Evolutionary conservation across 331 rosid species (phyloP).

Genomic region (Dryas integrifolia): DNA sequence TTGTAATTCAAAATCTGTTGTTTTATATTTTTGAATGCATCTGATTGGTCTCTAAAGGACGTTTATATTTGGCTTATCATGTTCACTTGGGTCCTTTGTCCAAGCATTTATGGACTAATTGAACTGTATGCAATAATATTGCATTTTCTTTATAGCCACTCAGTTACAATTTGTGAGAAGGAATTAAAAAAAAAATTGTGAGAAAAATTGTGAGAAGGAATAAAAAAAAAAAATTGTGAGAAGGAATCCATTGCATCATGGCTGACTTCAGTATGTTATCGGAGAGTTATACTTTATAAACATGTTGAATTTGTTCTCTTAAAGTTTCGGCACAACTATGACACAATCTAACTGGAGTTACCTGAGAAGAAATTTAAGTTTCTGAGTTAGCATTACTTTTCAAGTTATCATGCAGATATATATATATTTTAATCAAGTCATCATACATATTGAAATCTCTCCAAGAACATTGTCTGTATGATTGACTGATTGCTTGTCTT

Average conservation of each 20-base stretch:
- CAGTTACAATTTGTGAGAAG: no score
- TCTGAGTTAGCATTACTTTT: background rate
- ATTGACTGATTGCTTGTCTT: background rate
- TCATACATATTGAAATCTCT: background rate
- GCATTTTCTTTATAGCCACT: background rate
- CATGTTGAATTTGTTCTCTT: background rate
- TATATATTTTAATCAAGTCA: no score
- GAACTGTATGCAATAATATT: background rate
- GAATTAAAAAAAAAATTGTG: no score
- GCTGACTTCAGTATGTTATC: background rate
- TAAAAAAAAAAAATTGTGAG: no score
- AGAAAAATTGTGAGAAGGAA: no score
- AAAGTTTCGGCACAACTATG: background rate
- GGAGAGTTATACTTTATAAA: background rate
- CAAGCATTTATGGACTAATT: background rate
- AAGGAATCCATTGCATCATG: background rate
- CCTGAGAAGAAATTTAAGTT: background rate
- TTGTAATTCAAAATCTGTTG: background rate
- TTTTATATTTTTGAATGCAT: background rate
- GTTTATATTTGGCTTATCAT: conserved; percentile 3
- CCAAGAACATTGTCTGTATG: background rate
- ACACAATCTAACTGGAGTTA: background rate
- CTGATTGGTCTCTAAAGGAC: conserved; percentile 1
- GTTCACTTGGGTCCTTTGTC: conserved; percentile 1
- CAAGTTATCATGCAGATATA: background rate